Percentiles rank a stretch among this genome's conserved stretches.
Evolutionary conservation across 2,329 filamentous ascomycete species (phyloP).

Genomic region (Macrophomina tecta): DNA sequence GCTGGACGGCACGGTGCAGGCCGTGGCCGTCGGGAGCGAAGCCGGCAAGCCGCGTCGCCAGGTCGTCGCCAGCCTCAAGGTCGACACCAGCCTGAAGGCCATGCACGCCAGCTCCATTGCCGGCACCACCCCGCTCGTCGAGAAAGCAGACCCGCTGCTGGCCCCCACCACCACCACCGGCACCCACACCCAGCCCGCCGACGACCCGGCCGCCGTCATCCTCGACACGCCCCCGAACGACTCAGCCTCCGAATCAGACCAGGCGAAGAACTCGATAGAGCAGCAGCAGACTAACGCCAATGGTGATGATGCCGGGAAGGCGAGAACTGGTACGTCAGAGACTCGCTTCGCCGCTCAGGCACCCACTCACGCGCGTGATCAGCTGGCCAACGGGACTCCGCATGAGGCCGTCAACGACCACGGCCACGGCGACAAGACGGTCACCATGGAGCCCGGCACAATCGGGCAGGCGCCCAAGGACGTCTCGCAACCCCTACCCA

Average conservation of each 20-base stretch:
- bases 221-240: conserved; percentile 5
- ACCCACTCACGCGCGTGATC: conserved; percentile 52
- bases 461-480: conserved; percentile 58
- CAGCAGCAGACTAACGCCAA: neutral
- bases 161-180: conserved; percentile 40
- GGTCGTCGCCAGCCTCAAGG: conserved; percentile 48
- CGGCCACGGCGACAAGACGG: conserved; percentile 52
- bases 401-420: conserved; percentile 46
- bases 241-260: neutral
- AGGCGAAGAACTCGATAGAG: neutral
- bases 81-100: conserved; percentile 37
- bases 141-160: conserved; percentile 12
- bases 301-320: neutral
- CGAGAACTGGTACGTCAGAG: conserved; percentile 48
- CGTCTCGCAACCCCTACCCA: conserved; percentile 32
- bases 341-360: conserved; percentile 50
- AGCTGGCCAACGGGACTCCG: conserved; percentile 51
- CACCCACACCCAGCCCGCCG: conserved; percentile 44
- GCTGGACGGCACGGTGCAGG: conserved; percentile 51
- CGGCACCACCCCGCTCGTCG: conserved; percentile 33
- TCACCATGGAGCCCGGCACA: conserved; percentile 55
- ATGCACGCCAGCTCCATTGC: conserved; percentile 34
- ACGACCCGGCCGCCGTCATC: conserved; percentile 29
- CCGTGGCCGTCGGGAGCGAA: conserved; percentile 53
- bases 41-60: conserved; percentile 47